A percentile compares a stretch with the other conserved stretches of the same genome.
Conservation (phyloP, 2,329 filamentous ascomycete genomes). For the Thielaviopsis euricoi region DNA sequence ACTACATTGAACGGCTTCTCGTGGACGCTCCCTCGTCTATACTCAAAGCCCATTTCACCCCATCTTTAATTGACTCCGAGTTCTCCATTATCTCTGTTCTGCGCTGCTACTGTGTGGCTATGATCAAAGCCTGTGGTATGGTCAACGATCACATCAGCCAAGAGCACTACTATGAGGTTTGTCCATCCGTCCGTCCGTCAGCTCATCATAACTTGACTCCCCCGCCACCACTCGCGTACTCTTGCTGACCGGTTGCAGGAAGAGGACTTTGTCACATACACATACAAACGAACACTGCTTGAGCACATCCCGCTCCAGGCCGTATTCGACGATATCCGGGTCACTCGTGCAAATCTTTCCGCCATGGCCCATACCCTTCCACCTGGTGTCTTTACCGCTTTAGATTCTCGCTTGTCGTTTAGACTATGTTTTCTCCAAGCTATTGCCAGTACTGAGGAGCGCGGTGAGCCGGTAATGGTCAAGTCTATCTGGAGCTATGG, state of each 20-base stretch:
- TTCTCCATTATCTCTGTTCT: constrained; percentile 46
- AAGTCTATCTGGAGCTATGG: constrained; percentile 30
- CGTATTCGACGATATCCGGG: constrained; percentile 37
- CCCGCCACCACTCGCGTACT: no score
- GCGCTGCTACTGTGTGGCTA: constrained; percentile 68
- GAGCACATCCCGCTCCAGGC: constrained; percentile 40
- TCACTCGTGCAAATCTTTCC: constrained; percentile 36
- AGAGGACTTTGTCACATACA: constrained; percentile 90
- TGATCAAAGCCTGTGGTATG: constrained; percentile 68
- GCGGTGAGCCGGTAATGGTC: constrained; percentile 28
- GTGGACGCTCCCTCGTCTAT: constrained; percentile 50
- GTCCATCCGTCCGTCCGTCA: no score
- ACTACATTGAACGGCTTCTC: constrained; percentile 74
- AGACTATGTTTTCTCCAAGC: constrained; percentile 45
- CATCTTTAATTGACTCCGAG: constrained; percentile 18
- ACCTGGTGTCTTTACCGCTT: constrained; percentile 29
- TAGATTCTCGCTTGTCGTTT: constrained; percentile 49
- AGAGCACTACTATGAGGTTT: constrained; percentile 83
- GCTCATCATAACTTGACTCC: no score
- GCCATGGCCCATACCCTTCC: constrained; percentile 23
- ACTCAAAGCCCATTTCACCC: constrained; percentile 46
- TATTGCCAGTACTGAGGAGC: constrained; percentile 30
- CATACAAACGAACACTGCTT: constrained; percentile 67
- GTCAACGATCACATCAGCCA: constrained; percentile 61
- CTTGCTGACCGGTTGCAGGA: constrained; percentile 38